A percentile compares a stretch with the other conserved stretches of the same genome.
Conservation (phyloP, 495 filamentous ascomycete species). For the Melanomma pulvis-pyrius region DNA sequence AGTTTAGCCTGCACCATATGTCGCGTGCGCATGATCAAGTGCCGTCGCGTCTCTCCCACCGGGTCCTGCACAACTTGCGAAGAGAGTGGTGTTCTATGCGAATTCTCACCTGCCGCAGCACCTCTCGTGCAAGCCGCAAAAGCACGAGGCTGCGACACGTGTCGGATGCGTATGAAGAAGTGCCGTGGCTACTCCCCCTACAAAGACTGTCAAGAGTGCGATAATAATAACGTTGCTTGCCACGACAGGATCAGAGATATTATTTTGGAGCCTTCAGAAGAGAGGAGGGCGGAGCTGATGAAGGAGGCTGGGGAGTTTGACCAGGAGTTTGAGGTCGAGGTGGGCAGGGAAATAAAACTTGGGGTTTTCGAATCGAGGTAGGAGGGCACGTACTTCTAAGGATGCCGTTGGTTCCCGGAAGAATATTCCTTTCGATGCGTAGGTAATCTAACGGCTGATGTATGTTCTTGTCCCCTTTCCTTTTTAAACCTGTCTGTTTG, state of each 20-base stretch:
- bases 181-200: not conserved
- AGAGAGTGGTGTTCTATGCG: not conserved
- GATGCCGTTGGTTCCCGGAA: too few relatives aligned
- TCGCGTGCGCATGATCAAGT: not conserved
- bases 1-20: not conserved
- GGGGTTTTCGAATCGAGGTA: too few relatives aligned
- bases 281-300: not conserved
- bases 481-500: too few relatives aligned
- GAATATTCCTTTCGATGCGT: too few relatives aligned
- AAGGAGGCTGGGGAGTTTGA: not conserved
- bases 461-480: too few relatives aligned
- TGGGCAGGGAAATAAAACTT: too few relatives aligned
- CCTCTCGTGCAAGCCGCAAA: not conserved
- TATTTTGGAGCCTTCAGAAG: not conserved
- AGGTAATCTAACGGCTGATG: too few relatives aligned
- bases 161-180: not conserved
- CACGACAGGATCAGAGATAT: not conserved
- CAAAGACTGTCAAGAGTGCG: not conserved
- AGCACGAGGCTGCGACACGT: not conserved
- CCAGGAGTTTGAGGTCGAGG: too few relatives aligned
- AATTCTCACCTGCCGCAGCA: not conserved
- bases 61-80: not conserved
- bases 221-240: not conserved
- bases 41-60: not conserved
- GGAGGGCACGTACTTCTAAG: too few relatives aligned